Base-by-base conservation (phyloP, 495 filamentous ascomycete genomes). In the Amniculicola lignicola region DNA sequence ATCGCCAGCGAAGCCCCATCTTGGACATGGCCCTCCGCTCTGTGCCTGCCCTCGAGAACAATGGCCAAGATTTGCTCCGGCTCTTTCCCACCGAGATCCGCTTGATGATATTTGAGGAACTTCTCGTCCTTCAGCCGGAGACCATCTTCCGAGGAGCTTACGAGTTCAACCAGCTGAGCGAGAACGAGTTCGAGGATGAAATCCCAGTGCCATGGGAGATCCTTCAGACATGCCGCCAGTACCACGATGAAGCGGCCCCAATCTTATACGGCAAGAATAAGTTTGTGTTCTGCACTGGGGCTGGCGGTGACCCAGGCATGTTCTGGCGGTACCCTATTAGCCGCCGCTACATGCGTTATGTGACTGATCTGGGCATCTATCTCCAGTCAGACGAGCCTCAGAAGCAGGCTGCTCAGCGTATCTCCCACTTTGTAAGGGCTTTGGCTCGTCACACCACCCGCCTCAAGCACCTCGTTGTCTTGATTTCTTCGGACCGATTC, bases 21-120 rank as follows among this genome's bases (percentile, higher is more conserved):
- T 38, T 53, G 14, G 15, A 53, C 23, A 53, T 53, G 21, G 48
- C 19, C 15, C 11, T 53, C 9, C 24, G 21, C 21, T 21, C 23
- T 11, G n/a, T 23, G 3, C 3, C 24, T 4, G 22, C 28, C 19
- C 14, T 15, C 4, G 16, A 16, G 7, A 4, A 16, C 38, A 31
- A 29, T 10, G 23, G 33, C 6, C 12, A 42, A 18, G 55, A 59
- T 15, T 21, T 23, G 1, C 47, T 59, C 29, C n/a, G 47, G 3
- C 16, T n/a, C 12, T 39, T 59, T 12, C 55, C 55, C 19, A 51
- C 40, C 23, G 55, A 59, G 47, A 35, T 59, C n/a, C 55, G 55
- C 1, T 31, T 59, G 7, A 59, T 59, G 46, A 59, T 59, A n/a
- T 59, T 51, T 31, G 31, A 51, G 24, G 55, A 59, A 2, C 47